These are phyloP conservation scores for Acanthamoeba sp. DNA, from an alignment of 208 protist genomes.

Conservation along the genomic window DNA sequence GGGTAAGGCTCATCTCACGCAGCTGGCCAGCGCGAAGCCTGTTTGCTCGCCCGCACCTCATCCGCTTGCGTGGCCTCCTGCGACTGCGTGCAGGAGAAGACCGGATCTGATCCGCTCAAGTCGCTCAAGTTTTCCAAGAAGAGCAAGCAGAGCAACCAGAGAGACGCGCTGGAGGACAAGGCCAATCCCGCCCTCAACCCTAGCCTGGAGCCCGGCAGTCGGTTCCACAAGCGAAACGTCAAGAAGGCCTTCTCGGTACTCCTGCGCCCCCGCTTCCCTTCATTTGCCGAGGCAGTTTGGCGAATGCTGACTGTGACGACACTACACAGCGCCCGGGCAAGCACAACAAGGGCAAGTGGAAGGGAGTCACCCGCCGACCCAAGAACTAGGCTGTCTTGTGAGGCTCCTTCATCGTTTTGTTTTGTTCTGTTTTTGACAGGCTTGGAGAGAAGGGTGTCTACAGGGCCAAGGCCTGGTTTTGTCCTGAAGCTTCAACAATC, in stretches of 20 bases:
- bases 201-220: background rate
- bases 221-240: background rate
- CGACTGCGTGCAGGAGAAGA: background rate
- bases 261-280: too few relatives aligned
- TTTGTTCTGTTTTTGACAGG: too few relatives aligned
- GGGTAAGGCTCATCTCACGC: background rate
- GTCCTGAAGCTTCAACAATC: too few relatives aligned
- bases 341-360: constrained; percentile 58
- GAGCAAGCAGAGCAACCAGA: constrained; percentile 1
- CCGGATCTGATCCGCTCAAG: background rate
- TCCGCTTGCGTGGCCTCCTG: background rate
- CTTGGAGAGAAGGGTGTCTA: too few relatives aligned
- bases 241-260: constrained; percentile 26
- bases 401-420: background rate
- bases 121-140: constrained; percentile 1
- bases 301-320: background rate
- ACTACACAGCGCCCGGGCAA: constrained; percentile 10
- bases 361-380: constrained; percentile 34
- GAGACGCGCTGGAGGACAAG: background rate
- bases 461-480: too few relatives aligned
- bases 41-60: background rate
- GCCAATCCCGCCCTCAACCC: background rate
- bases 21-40: too few relatives aligned
- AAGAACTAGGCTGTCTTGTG: constrained; percentile 34
- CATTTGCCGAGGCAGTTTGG: too few relatives aligned